Evolutionary conservation across 371 early-diverging fungal genomes (phyloP).

Genomic region (Syncephalastrum contaminatum): DNA sequence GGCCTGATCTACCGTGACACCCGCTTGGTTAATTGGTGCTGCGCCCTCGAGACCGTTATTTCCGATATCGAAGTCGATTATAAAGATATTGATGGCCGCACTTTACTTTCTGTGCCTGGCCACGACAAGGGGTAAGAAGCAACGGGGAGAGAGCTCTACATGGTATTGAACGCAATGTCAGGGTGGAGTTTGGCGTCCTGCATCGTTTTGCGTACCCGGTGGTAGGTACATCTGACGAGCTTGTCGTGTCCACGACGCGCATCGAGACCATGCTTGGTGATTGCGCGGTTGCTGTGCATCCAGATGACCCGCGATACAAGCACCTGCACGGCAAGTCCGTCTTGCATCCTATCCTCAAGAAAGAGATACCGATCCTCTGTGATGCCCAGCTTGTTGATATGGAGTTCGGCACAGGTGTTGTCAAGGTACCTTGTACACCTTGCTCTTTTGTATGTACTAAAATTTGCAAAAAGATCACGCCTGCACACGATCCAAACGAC

Average conservation of each 20-base stretch:
- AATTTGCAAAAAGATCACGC: slow-evolving; percentile 72
- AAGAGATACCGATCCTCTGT: slow-evolving; percentile 85
- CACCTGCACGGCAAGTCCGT: slow-evolving; percentile 79
- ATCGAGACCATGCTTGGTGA: slow-evolving; percentile 99
- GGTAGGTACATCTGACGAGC: slow-evolving; percentile 39
- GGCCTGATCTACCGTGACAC: slow-evolving; percentile 92
- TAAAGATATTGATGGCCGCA: slow-evolving; percentile 60
- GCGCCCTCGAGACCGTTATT: slow-evolving; percentile 89
- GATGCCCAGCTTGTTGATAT: slow-evolving; percentile 89
- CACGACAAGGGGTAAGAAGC: slow-evolving; percentile 66
- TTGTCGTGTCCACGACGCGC: slow-evolving; percentile 97
- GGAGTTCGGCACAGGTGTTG: slow-evolving; percentile 96
- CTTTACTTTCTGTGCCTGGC: slow-evolving; percentile 69
- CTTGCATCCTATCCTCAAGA: slow-evolving; percentile 84
- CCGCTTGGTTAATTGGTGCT: slow-evolving; percentile 95
- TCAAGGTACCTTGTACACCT: slow-evolving; percentile 69
- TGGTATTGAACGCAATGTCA: slow-evolving; percentile 20
- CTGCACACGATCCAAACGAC: slow-evolving; percentile 96
- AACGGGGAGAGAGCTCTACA: neutral
- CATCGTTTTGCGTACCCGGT: slow-evolving; percentile 69
- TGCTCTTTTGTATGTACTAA: neutral
- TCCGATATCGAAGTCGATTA: slow-evolving; percentile 95
- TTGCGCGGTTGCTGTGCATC: slow-evolving; percentile 95
- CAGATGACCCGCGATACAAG: slow-evolving; percentile 84
- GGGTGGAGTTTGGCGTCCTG: slow-evolving; percentile 81